Conservation (phyloP, 495 filamentous ascomycete genomes). For the Tuber brumale region DNA sequence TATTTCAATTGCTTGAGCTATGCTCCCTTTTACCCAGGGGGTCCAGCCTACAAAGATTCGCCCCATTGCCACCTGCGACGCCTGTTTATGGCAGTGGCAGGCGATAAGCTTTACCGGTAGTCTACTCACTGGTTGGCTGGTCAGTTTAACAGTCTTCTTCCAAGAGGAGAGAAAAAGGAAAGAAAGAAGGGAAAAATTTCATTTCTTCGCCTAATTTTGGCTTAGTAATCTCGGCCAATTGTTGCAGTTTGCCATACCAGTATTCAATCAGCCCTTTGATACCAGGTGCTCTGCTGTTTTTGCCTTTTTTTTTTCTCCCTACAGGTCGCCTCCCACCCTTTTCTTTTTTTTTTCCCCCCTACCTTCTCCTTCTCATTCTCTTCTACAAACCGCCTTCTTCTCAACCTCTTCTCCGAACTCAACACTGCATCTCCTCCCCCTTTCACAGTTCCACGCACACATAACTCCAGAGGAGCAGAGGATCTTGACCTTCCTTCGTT, state of each 20-base stretch:
- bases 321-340: slow-evolving; percentile 28
- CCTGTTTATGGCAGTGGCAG: background rate
- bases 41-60: background rate
- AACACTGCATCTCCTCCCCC: slow-evolving; percentile 38
- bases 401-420: slow-evolving; percentile 28
- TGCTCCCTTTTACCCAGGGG: background rate
- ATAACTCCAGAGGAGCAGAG: slow-evolving; percentile 46
- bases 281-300: slow-evolving; percentile 19
- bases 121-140: slow-evolving; percentile 30
- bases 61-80: background rate
- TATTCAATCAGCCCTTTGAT: slow-evolving; percentile 30
- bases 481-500: slow-evolving; percentile 45
- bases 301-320: slow-evolving; percentile 29
- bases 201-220: slow-evolving; percentile 29
- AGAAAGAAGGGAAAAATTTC: slow-evolving; percentile 15
- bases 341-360: slow-evolving; percentile 37
- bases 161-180: background rate
- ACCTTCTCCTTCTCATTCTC: slow-evolving; percentile 34
- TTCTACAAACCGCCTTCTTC: slow-evolving; percentile 28
- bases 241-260: slow-evolving; percentile 12
- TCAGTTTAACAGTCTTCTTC: slow-evolving; percentile 3
- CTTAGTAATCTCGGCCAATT: background rate
- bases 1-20: background rate
- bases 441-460: slow-evolving; percentile 47
- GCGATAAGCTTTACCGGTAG: background rate